A percentile compares a stretch with the other conserved stretches of the same genome.
These are phyloP conservation scores for Clonostachys chloroleuca DNA, from an alignment of 2,329 filamentous ascomycete genomes.

Conservation along the genomic window DNA sequence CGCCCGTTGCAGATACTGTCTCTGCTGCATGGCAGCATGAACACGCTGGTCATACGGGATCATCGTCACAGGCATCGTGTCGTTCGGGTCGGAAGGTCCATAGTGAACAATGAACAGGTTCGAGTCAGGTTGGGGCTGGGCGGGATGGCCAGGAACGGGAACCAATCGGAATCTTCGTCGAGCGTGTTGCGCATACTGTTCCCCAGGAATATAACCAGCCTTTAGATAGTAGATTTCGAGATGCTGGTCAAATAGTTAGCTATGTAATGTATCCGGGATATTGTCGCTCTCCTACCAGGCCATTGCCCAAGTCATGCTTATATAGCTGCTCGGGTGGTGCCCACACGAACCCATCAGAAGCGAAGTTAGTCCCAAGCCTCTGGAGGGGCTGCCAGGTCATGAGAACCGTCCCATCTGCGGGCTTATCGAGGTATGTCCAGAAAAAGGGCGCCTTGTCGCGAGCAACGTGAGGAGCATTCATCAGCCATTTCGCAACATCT, in stretches of 20 bases:
- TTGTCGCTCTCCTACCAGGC: slow-evolving; percentile 36
- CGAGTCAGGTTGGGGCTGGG: slow-evolving; percentile 68
- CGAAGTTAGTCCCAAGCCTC: slow-evolving; percentile 67
- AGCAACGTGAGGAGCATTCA: slow-evolving; percentile 79
- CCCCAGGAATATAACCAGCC: slow-evolving; percentile 73
- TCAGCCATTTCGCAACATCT: slow-evolving; percentile 78
- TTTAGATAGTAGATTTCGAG: slow-evolving; percentile 77
- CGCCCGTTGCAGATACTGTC: slow-evolving; percentile 63
- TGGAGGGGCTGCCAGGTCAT: slow-evolving; percentile 84
- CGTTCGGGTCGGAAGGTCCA: slow-evolving; percentile 67
- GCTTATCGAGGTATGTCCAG: slow-evolving; percentile 87
- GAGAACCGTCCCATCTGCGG: slow-evolving; percentile 75
- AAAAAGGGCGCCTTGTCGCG: slow-evolving; percentile 82
- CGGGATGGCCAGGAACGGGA: slow-evolving; percentile 65
- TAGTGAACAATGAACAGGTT: slow-evolving; percentile 92
- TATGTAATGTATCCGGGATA: not conserved
- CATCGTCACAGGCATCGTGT: slow-evolving; percentile 65
- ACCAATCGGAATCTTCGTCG: slow-evolving; percentile 83
- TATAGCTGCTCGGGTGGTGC: slow-evolving; percentile 74
- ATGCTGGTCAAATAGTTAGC: not conserved
- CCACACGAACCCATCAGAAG: slow-evolving; percentile 93
- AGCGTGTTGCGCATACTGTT: slow-evolving; percentile 70
- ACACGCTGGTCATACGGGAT: slow-evolving; percentile 61
- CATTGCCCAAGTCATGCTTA: slow-evolving; percentile 65
- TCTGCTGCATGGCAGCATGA: slow-evolving; percentile 55